A percentile compares a stretch with the other conserved stretches of the same genome.
Evolutionary conservation across 176 grass and related monocot species (phyloP).

Genomic region (Rhynchospora breviuscula): DNA sequence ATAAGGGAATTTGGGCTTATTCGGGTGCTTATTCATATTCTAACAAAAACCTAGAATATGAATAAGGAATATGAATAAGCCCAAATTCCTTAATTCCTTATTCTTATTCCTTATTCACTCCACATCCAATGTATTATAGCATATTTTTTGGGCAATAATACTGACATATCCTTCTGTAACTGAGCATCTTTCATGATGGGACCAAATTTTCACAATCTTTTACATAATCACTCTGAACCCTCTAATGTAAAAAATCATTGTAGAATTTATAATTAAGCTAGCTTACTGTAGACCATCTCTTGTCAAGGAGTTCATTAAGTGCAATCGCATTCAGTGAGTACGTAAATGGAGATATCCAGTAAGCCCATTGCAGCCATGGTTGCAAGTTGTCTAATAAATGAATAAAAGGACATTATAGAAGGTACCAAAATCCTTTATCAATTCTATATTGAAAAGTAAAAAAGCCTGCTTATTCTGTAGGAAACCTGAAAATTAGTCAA

Average conservation of each 20-base stretch:
- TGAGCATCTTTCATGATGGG: not conserved
- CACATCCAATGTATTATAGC: too few relatives aligned
- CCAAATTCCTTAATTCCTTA: too few relatives aligned
- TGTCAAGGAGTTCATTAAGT: constrained; percentile 53
- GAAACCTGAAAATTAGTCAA: not conserved
- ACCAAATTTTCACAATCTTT: not conserved
- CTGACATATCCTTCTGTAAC: not conserved
- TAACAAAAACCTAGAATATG: too few relatives aligned
- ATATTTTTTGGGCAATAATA: not conserved
- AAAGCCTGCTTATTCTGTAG: not conserved
- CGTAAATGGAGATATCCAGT: constrained; percentile 43
- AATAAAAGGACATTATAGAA: constrained; percentile 6
- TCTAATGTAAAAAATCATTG: not conserved
- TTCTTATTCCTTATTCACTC: too few relatives aligned
- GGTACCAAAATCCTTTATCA: not conserved
- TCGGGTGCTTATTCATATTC: too few relatives aligned
- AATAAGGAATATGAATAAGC: too few relatives aligned
- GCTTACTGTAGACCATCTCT: constrained; percentile 83
- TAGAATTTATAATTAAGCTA: not conserved
- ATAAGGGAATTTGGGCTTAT: too few relatives aligned
- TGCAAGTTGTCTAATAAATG: constrained; percentile 26
- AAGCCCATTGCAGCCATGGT: constrained; percentile 41
- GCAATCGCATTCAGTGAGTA: constrained; percentile 46
- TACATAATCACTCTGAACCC: not conserved
- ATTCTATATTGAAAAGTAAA: not conserved